phyloP scores from a whole-genome alignment of 2,329 filamentous ascomycete genomes.

The Cladosporium sphaerospermum region DNA sequence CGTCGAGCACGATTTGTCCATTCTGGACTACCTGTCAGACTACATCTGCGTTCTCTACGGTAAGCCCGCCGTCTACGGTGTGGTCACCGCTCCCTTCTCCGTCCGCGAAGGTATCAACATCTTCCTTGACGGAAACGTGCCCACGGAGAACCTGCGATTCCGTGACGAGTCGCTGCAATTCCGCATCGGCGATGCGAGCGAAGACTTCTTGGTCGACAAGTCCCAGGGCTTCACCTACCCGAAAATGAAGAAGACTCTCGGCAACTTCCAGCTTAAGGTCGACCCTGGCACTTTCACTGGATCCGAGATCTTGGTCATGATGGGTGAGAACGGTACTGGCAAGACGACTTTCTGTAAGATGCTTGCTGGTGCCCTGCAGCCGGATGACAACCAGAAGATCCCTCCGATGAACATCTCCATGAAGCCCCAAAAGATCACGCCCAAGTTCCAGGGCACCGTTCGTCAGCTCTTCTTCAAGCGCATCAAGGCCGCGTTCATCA shows the following conservation, averaged over 20 bases:
- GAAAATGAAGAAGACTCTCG: constrained; percentile 85
- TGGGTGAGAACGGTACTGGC: constrained; percentile 99
- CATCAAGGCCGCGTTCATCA: constrained; percentile 94
- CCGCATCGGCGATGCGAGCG: constrained; percentile 81
- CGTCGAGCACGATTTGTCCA: constrained; percentile 97
- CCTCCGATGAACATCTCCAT: constrained; percentile 96
- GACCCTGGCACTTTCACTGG: constrained; percentile 87
- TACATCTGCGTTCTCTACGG: constrained; percentile 98
- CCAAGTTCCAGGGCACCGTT: constrained; percentile 95
- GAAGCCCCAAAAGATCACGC: constrained; percentile 99
- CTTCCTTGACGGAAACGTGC: constrained; percentile 96
- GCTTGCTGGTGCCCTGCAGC: constrained; percentile 87
- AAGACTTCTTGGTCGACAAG: constrained; percentile 82
- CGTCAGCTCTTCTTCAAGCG: constrained; percentile 99
- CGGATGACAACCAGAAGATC: constrained; percentile 70
- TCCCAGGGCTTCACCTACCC: constrained; percentile 82
- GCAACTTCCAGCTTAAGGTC: constrained; percentile 76
- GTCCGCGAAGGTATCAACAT: constrained; percentile 99
- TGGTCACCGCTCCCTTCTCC: constrained; percentile 90
- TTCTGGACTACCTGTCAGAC: constrained; percentile 96
- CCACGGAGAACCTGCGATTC: constrained; percentile 97
- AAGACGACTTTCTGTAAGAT: constrained; percentile 99
- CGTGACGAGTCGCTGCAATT: constrained; percentile 94
- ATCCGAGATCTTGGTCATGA: constrained; percentile 98
- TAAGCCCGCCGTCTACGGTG: constrained; percentile 91